Conservation (phyloP, 768 basidiomycete species). For the Rhodosporidiobolus sp. region DNA sequence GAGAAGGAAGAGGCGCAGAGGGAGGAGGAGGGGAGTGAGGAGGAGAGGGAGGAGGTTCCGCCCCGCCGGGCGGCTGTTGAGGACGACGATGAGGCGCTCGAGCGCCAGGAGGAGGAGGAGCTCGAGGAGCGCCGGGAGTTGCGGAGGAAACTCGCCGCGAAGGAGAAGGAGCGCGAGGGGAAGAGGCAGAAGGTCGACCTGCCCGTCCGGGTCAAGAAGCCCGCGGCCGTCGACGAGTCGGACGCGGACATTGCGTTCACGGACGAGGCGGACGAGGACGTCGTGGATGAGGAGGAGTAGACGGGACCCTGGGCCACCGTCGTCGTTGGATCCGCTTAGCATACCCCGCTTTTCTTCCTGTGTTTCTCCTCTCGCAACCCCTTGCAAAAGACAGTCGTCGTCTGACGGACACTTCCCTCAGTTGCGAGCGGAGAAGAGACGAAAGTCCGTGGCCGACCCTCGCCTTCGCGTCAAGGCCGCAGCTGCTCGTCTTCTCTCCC, state of each 20-base stretch:
- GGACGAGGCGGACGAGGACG: neutral
- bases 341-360: too few species aligned
- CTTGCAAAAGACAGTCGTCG: too few species aligned
- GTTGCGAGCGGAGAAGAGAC: too few species aligned
- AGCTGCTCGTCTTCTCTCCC: too few species aligned
- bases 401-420: too few species aligned
- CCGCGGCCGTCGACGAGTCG: neutral
- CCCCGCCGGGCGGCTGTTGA: neutral
- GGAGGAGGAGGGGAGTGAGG: neutral
- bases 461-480: too few species aligned
- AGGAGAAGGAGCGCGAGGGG: neutral
- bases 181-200: neutral
- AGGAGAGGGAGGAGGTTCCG: neutral
- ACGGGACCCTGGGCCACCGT: too few species aligned
- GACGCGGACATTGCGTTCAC: constrained; percentile 2
- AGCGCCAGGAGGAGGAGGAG: neutral
- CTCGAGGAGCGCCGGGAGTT: neutral
- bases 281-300: neutral
- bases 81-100: neutral
- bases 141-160: too few species aligned
- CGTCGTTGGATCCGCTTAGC: too few species aligned
- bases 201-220: neutral
- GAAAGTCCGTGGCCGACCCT: too few species aligned
- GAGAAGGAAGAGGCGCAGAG: neutral
- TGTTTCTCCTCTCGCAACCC: too few species aligned